Conservation (phyloP, 768 basidiomycete genomes). For the Cantharellus anzutake region DNA sequence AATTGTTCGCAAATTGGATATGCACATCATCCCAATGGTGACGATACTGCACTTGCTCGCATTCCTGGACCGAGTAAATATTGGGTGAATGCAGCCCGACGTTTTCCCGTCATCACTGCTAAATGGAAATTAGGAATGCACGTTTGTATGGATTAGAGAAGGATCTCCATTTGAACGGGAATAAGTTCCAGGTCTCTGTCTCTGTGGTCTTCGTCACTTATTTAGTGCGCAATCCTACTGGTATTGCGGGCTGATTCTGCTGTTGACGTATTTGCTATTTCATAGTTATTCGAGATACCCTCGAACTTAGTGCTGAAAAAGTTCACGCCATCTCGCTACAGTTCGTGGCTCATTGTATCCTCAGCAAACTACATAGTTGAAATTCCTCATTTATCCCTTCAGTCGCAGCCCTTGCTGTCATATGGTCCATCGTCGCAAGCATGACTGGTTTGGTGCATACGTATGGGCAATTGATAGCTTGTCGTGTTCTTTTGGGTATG, state of each 20-base stretch:
- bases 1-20: constrained; percentile 1
- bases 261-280: not conserved
- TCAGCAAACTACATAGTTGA: not conserved
- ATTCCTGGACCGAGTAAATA: constrained; percentile 7
- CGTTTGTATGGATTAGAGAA: constrained; percentile 8
- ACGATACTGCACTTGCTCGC: constrained; percentile 5
- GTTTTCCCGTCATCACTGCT: not conserved
- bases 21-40: constrained; percentile 7
- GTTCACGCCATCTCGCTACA: constrained; percentile 3
- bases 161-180: constrained; percentile 3
- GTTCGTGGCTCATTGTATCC: not conserved
- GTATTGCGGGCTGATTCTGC: not conserved
- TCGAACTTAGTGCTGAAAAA: constrained; percentile 3
- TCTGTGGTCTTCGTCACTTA: constrained; percentile 5
- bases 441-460: constrained; percentile 4
- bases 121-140: constrained; percentile 5
- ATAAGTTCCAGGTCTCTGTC: constrained; percentile 6
- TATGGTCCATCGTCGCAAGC: constrained; percentile 3
- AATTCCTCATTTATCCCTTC: not conserved
- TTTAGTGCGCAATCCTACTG: not conserved
- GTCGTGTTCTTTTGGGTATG: constrained; percentile 4
- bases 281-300: not conserved
- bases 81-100: not conserved
- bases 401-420: not conserved
- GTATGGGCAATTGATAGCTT: constrained; percentile 1